A percentile compares a stretch with the other conserved stretches of the same genome.
Evolutionary conservation across 2,329 filamentous ascomycete genomes (phyloP).

Genomic region (Colletotrichum sp.): DNA sequence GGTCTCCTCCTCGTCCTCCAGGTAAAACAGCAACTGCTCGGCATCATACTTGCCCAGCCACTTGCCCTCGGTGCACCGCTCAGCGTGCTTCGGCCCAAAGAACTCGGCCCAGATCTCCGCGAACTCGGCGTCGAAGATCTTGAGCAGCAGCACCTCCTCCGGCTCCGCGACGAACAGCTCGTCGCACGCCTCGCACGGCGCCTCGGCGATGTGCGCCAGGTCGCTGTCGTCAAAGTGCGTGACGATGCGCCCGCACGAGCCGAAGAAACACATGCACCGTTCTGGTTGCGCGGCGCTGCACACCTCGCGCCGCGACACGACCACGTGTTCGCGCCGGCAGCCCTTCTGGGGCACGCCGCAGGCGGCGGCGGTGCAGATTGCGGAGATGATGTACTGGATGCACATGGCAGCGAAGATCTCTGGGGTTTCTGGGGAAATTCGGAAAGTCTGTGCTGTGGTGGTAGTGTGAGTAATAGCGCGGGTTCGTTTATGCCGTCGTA

Average conservation of each 20-base stretch:
- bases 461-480: not conserved
- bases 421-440: not conserved
- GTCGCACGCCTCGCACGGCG: constrained; percentile 1
- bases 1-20: not conserved
- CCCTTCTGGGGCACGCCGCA: not conserved
- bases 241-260: not conserved
- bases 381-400: constrained; percentile 17
- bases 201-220: not conserved
- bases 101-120: not conserved
- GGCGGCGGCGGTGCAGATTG: not conserved
- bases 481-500: not conserved
- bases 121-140: not conserved
- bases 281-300: not conserved
- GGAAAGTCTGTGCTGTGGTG: not conserved
- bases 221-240: not conserved
- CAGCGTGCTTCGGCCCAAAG: not conserved
- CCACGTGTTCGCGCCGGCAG: constrained; percentile 3
- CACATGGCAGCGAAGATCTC: not conserved
- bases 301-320: not conserved
- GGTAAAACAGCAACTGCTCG: not conserved
- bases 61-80: not conserved
- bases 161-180: not conserved
- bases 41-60: not conserved
- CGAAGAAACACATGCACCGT: constrained; percentile 12
- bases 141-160: not conserved